Evolutionary conservation across 441 rosid genomes (phyloP).

Genomic region (Melastoma candidum): DNA sequence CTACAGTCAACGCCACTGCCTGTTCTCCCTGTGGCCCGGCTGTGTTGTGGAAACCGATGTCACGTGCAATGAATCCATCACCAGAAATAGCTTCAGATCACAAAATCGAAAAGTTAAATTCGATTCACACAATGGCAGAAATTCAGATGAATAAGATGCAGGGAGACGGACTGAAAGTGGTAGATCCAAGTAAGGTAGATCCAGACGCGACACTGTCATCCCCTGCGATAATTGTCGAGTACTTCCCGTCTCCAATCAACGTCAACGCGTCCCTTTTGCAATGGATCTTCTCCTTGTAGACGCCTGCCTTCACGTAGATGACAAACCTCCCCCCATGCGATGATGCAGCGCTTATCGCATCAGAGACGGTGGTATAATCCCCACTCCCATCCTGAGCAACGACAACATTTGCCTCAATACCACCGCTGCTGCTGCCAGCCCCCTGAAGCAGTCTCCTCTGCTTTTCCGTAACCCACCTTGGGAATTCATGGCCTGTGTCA

Average conservation of each 20-base stretch:
- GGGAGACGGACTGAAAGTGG: conserved; percentile 57
- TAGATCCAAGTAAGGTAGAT: conserved; percentile 44
- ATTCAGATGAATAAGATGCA: not conserved
- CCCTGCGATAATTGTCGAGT: conserved; percentile 44
- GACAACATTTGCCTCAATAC: conserved; percentile 41
- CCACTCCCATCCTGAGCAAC: conserved; percentile 79
- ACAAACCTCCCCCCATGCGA: conserved; percentile 39
- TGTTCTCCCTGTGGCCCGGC: conserved; percentile 65
- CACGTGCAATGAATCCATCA: conserved; percentile 60
- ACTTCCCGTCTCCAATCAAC: conserved; percentile 77
- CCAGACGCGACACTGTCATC: conserved; percentile 47
- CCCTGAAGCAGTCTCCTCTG: conserved; percentile 38
- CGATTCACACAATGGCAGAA: not conserved
- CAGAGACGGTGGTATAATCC: conserved; percentile 46
- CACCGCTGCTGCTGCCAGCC: not conserved
- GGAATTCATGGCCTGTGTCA: conserved; percentile 21
- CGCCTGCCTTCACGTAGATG: conserved; percentile 61
- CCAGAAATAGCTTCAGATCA: conserved; percentile 51
- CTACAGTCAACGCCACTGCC: conserved; percentile 52
- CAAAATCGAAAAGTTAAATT: not conserved
- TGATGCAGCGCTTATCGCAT: conserved; percentile 52
- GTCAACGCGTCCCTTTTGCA: conserved; percentile 49
- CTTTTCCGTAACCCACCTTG: conserved; percentile 47
- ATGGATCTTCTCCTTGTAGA: conserved; percentile 55
- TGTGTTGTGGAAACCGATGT: conserved; percentile 68